Conservation (phyloP, 1,284 basidiomycete species). For the Lignosus rhinocerotis region DNA sequence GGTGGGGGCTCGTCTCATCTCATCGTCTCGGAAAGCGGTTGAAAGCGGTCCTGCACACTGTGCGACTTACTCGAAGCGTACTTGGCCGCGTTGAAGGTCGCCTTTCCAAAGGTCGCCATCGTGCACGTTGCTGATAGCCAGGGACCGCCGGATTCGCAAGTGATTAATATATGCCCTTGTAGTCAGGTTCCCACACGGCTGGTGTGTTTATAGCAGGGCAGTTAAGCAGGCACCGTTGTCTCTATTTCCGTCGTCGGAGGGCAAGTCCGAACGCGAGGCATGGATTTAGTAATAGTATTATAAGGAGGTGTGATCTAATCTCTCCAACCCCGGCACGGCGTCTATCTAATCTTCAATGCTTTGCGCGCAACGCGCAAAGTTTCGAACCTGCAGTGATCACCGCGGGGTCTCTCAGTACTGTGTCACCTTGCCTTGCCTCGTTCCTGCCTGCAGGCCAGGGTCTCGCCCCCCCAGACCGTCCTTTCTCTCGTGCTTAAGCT, state of each 20-base stretch:
- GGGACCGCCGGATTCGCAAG: neutral
- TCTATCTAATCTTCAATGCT: conserved; percentile 5
- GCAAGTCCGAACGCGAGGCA: neutral
- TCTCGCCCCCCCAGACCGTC: neutral
- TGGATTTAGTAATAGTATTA: too few species aligned
- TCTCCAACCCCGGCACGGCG: neutral
- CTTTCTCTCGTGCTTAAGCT: neutral
- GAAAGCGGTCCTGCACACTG: neutral
- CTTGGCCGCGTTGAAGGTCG: conserved; percentile 60
- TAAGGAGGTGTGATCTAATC: neutral
- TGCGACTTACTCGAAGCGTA: conserved; percentile 48
- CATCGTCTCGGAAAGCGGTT: neutral
- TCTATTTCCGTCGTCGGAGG: neutral
- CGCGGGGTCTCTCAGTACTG: neutral
- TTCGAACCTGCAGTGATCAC: neutral
- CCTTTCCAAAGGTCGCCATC: conserved; percentile 74
- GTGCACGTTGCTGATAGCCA: neutral
- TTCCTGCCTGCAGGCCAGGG: conserved; percentile 14
- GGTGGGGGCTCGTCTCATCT: neutral
- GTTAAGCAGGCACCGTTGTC: neutral
- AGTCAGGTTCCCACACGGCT: neutral
- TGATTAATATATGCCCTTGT: neutral
- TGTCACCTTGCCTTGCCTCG: conserved; percentile 9
- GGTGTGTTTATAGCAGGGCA: neutral
- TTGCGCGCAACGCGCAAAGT: neutral